Evolutionary conservation across 1,284 basidiomycete genomes (phyloP).

Genomic region (Somion occarium): DNA sequence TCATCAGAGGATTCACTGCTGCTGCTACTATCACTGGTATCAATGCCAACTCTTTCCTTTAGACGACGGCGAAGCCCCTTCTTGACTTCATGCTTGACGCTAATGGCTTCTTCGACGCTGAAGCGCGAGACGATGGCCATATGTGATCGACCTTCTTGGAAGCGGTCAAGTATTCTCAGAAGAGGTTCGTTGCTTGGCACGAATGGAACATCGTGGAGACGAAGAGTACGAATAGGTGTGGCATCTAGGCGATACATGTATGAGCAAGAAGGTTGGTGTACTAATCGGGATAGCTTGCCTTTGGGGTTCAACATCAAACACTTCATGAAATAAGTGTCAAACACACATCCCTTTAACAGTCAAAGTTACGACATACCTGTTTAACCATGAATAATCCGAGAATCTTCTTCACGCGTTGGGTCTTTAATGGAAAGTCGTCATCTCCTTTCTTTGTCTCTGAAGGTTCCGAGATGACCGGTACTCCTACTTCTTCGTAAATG

Average conservation of each 20-base stretch:
- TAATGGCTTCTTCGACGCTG: slow-evolving; percentile 43
- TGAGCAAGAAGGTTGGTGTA: not conserved
- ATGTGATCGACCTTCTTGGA: slow-evolving; percentile 90
- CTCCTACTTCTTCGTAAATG: slow-evolving; percentile 67
- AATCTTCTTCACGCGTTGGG: slow-evolving; percentile 64
- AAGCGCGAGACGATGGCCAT: slow-evolving; percentile 82
- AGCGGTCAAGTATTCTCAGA: slow-evolving; percentile 81
- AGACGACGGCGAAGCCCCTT: slow-evolving; percentile 63
- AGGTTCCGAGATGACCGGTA: slow-evolving; percentile 29
- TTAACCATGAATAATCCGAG: slow-evolving; percentile 80
- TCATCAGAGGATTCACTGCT: slow-evolving; percentile 27
- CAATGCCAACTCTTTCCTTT: slow-evolving; percentile 61
- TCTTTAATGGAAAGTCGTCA: slow-evolving; percentile 16
- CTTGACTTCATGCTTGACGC: slow-evolving; percentile 64
- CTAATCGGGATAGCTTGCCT: too few species aligned
- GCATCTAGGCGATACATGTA: slow-evolving; percentile 52
- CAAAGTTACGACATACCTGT: slow-evolving; percentile 31
- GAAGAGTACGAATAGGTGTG: slow-evolving; percentile 68
- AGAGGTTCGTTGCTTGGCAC: slow-evolving; percentile 85
- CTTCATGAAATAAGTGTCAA: slow-evolving; percentile 10
- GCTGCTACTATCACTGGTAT: slow-evolving; percentile 42
- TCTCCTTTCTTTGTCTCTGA: slow-evolving; percentile 7
- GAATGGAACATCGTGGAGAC: slow-evolving; percentile 77
- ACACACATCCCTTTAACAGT: not conserved
- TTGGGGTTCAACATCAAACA: slow-evolving; percentile 87